Conservation (phyloP, 176 grass and related monocot genomes). For the barley (Hordeum vulgare) region MorexV3_pseudomolecules_assembly NC_058522.1:485543665-485544164, state of each 20-base stretch:
- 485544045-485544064: not conserved
- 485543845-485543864: not conserved
- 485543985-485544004: slow-evolving; percentile 36
- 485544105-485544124: not conserved
- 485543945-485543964: slow-evolving; percentile 68
- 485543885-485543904: slow-evolving; percentile 94
- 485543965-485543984: slow-evolving; percentile 78
- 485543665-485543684: slow-evolving; percentile 95
- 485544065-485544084: not conserved
- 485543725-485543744: slow-evolving; percentile 73
- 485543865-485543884: slow-evolving; percentile 39
- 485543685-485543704: slow-evolving; percentile 97
- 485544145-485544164: not conserved
- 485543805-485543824: not conserved
- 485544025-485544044: not conserved
- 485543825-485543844: not conserved
- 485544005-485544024: not conserved
- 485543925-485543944: slow-evolving; percentile 55
- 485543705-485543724: slow-evolving; percentile 93
- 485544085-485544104: not conserved
- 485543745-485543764: slow-evolving; percentile 86
- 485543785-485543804: slow-evolving; percentile 33
- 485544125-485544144: not conserved
- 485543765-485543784: slow-evolving; percentile 93
- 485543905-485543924: slow-evolving; percentile 84